phyloP scores from a whole-genome alignment of 2,329 filamentous ascomycete species.

The Epichloe amarillans region DNA sequence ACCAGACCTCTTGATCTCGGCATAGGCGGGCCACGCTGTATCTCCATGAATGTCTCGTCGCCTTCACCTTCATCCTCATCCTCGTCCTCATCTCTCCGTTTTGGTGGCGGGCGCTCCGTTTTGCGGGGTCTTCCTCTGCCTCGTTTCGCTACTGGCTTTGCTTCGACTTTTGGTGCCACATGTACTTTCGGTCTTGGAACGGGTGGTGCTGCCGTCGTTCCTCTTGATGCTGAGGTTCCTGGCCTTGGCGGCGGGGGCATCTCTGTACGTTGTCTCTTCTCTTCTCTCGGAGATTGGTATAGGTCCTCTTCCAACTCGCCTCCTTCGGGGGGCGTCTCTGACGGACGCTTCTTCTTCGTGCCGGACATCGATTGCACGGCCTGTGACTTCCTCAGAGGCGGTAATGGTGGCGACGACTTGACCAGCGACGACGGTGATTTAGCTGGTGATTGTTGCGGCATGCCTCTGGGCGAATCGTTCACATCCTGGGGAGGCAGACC shows the following conservation, averaged over 20 bases:
- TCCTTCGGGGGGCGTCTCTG: conserved; percentile 8
- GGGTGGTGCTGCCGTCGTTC: background rate
- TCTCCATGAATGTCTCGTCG: conserved; percentile 33
- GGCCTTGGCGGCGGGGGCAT: conserved; percentile 13
- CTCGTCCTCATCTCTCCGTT: conserved; percentile 20
- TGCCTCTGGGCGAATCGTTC: conserved; percentile 5
- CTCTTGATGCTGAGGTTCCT: conserved; percentile 14
- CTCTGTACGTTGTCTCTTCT: conserved; percentile 16
- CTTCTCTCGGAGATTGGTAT: conserved; percentile 7
- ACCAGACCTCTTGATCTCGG: conserved; percentile 42
- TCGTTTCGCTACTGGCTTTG: background rate
- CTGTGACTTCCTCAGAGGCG: background rate
- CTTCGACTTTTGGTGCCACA: background rate
- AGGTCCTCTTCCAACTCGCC: conserved; percentile 11
- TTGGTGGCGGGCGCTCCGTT: conserved; percentile 11
- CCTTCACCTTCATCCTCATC: conserved; percentile 18
- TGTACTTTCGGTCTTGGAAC: background rate
- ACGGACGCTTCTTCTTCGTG: conserved; percentile 2
- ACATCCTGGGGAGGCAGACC: background rate
- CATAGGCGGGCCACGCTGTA: conserved; percentile 41
- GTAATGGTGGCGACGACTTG: background rate
- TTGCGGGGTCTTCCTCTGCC: conserved; percentile 6
- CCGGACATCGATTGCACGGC: background rate
- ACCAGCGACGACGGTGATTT: background rate
- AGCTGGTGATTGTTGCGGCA: background rate